Percentiles rank a stretch among this genome's conserved stretches.
These are phyloP conservation scores for Biscogniauxia marginata DNA, from an alignment of 2,329 filamentous ascomycete genomes.

Conservation along the genomic window DNA sequence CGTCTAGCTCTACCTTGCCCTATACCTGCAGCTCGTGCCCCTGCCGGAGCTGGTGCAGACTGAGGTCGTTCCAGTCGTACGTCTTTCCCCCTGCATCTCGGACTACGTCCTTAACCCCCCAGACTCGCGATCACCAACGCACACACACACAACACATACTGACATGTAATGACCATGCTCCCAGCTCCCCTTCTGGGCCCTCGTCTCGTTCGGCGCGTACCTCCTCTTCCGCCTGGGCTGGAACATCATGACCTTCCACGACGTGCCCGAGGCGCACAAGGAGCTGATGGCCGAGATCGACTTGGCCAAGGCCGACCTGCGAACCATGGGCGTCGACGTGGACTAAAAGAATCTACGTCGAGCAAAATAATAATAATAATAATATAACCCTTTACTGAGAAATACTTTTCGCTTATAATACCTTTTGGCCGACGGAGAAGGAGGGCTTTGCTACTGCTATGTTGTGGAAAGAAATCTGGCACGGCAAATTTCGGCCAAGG, in stretches of 20 bases:
- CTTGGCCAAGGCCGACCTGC: conserved; percentile 70
- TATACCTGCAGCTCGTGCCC: conserved; percentile 80
- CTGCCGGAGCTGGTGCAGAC: conserved; percentile 75
- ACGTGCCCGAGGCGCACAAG: conserved; percentile 85
- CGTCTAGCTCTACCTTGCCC: conserved; percentile 80
- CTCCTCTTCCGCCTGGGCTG: conserved; percentile 88
- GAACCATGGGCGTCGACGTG: conserved; percentile 72
- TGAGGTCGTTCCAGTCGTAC: conserved; percentile 85
- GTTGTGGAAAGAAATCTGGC: too few relatives aligned
- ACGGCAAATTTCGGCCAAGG: too few relatives aligned
- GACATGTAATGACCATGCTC: too few relatives aligned
- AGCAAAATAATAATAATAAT: too few relatives aligned
- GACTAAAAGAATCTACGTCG: conserved; percentile 58
- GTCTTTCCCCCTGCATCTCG: conserved; percentile 34
- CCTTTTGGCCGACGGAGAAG: too few relatives aligned
- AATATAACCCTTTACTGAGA: background rate
- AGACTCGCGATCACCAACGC: too few relatives aligned
- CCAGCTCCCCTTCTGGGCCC: conserved; percentile 87
- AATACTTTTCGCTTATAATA: too few relatives aligned
- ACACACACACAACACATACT: background rate
- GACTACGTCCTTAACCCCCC: too few relatives aligned
- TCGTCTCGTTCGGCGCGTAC: conserved; percentile 89
- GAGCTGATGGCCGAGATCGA: conserved; percentile 87
- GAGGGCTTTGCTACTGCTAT: too few relatives aligned
- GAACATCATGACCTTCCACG: conserved; percentile 95